Conservation (phyloP, 2,329 filamentous ascomycete genomes). For the Epichloe hybrida region DNA sequence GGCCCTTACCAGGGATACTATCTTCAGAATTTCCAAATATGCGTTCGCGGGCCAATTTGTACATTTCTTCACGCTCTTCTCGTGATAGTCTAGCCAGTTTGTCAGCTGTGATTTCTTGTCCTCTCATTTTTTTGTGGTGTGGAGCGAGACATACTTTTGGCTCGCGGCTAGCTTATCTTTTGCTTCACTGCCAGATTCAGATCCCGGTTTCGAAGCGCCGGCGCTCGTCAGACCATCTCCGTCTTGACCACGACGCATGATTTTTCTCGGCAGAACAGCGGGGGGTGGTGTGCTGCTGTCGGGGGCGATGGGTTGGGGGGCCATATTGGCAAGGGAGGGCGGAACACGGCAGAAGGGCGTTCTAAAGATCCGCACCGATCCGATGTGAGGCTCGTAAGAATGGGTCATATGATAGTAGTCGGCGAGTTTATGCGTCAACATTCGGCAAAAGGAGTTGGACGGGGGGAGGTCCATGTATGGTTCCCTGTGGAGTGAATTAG, state of each 20-base stretch:
- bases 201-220: conserved; percentile 68
- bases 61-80: conserved; percentile 85
- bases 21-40: conserved; percentile 76
- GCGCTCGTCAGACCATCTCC: conserved; percentile 52
- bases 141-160: conserved; percentile 37
- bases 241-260: conserved; percentile 70
- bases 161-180: conserved; percentile 46
- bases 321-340: conserved; percentile 44
- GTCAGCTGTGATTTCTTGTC: background rate
- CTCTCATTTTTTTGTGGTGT: background rate
- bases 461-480: conserved; percentile 78
- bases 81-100: conserved; percentile 45
- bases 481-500: conserved; percentile 40
- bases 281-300: conserved; percentile 50
- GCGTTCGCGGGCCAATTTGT: conserved; percentile 74
- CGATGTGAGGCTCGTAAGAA: conserved; percentile 75
- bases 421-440: conserved; percentile 89
- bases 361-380: conserved; percentile 78
- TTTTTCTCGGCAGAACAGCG: conserved; percentile 66
- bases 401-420: conserved; percentile 97
- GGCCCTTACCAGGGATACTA: conserved; percentile 34
- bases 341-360: conserved; percentile 77
- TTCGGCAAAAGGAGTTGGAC: conserved; percentile 88
- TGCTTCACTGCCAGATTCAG: conserved; percentile 65
- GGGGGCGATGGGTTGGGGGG: conserved; percentile 29